Conservation (phyloP, 495 filamentous ascomycete genomes). For the Saxophila tyrrhenica region DNA sequence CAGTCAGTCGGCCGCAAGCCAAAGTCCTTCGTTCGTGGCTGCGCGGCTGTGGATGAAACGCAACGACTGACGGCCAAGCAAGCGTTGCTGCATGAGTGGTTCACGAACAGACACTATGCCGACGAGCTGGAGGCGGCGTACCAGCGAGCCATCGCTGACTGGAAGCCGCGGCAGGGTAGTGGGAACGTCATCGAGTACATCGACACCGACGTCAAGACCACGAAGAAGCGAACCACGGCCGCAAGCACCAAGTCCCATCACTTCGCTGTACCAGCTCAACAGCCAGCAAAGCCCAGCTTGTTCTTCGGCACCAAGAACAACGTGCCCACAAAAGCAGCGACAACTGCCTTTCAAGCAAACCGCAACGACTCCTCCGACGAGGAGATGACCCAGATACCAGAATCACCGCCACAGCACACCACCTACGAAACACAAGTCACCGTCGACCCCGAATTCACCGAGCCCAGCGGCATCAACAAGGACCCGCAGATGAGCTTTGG, state of each 20-base stretch:
- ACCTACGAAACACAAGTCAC: no score
- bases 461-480: no score
- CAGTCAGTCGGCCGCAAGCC: conserved; percentile 31
- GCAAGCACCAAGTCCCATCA: background rate
- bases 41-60: conserved; percentile 42
- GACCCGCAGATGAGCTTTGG: no score
- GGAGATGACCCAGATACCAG: background rate
- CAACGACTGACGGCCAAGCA: conserved; percentile 42
- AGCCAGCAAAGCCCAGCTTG: background rate
- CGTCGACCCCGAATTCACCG: no score
- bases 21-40: conserved; percentile 42
- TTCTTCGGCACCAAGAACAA: background rate
- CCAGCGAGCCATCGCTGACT: conserved; percentile 35
- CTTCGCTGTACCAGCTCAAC: background rate
- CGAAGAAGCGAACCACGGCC: background rate
- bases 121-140: conserved; percentile 39
- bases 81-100: conserved; percentile 51
- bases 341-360: background rate
- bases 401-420: background rate
- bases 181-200: conserved; percentile 22
- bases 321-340: background rate
- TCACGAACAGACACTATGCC: conserved; percentile 35
- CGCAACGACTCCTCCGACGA: background rate
- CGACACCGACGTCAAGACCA: background rate
- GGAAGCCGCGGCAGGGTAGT: conserved; percentile 32